phyloP scores from a whole-genome alignment of 2,329 filamentous ascomycete species.

The Colletotrichum lindemuthianum region DNA sequence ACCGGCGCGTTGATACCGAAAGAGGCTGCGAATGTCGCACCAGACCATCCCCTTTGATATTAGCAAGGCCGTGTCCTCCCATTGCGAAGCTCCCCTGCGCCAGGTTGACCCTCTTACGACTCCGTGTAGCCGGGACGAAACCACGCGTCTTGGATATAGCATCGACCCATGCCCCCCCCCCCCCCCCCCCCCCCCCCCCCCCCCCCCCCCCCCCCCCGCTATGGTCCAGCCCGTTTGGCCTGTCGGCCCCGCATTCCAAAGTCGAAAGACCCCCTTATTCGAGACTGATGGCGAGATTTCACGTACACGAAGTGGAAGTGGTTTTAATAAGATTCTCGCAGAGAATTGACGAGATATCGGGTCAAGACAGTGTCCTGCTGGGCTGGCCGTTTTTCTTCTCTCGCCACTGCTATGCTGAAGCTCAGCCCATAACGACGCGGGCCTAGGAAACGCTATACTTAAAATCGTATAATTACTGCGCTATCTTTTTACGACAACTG shows the following conservation, averaged over 20 bases:
- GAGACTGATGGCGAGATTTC: neutral
- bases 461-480: no score
- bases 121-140: conserved; percentile 21
- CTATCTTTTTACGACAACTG: no score
- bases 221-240: neutral
- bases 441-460: no score
- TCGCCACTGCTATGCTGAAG: no score
- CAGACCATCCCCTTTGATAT: conserved; percentile 18
- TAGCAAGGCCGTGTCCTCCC: conserved; percentile 11
- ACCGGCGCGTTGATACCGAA: conserved; percentile 11
- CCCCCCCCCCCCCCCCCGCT: neutral
- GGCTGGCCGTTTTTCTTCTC: no score
- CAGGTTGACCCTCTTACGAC: neutral
- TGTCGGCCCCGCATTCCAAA: conserved; percentile 23
- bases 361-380: no score
- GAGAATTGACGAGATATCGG: no score
- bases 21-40: neutral
- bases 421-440: no score
- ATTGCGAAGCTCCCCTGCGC: neutral
- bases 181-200: neutral
- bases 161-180: conserved; percentile 1
- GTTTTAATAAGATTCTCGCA: neutral
- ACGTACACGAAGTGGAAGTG: neutral
- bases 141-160: conserved; percentile 31
- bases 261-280: conserved; percentile 4